A percentile compares a stretch with the other conserved stretches of the same genome.
Conservation (phyloP, 192 early-diverging fungal genomes). For the Coemansia sp. region DNA sequence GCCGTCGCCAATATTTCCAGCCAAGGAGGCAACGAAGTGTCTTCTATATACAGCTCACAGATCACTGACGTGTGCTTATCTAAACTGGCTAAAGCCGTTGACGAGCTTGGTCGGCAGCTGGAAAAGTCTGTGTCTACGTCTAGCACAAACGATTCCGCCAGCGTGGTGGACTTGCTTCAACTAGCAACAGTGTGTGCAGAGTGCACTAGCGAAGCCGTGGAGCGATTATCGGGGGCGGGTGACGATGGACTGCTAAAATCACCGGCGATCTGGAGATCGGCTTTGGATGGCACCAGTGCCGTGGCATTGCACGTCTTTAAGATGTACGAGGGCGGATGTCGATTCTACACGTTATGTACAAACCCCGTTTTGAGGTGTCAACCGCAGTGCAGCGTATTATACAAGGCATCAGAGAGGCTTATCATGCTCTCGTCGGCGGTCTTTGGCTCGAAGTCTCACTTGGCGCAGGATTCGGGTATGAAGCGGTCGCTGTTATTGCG, state of each 20-base stretch:
- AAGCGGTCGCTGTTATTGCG: slow-evolving; percentile 27
- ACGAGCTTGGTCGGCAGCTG: slow-evolving; percentile 12
- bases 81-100: slow-evolving; percentile 8
- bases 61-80: slow-evolving; percentile 29
- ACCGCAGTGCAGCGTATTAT: neutral
- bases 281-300: slow-evolving; percentile 25
- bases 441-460: slow-evolving; percentile 21
- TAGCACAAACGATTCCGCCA: neutral
- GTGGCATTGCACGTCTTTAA: slow-evolving; percentile 24
- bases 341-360: slow-evolving; percentile 11
- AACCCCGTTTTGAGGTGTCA: neutral
- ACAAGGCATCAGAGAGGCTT: slow-evolving; percentile 8
- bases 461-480: slow-evolving; percentile 18
- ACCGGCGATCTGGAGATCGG: slow-evolving; percentile 32
- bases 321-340: slow-evolving; percentile 20
- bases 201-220: slow-evolving; percentile 4
- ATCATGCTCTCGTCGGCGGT: slow-evolving; percentile 21
- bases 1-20: slow-evolving; percentile 33
- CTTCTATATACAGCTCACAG: slow-evolving; percentile 15
- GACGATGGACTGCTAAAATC: slow-evolving; percentile 21
- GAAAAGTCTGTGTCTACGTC: neutral
- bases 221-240: slow-evolving; percentile 13
- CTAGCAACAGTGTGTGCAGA: slow-evolving; percentile 5
- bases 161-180: neutral
- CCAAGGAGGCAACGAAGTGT: slow-evolving; percentile 10